A percentile compares a stretch with the other conserved stretches of the same genome.
Evolutionary conservation across 140 eudicot genomes (phyloP).

Genomic region (Cichorium intybus): DNA sequence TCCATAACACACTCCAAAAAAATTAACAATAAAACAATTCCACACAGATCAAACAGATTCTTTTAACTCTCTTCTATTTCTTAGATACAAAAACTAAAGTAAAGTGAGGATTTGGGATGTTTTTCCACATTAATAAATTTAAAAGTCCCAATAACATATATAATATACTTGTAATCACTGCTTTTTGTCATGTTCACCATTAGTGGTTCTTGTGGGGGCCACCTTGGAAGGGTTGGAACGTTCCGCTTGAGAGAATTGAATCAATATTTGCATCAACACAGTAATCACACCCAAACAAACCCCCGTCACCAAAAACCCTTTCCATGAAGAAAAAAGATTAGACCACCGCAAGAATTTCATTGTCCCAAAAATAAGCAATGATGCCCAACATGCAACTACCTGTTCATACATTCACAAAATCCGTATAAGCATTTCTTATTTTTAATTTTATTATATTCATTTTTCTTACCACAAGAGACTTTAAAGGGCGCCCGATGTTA

Average conservation of each 20-base stretch:
- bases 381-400: conserved; percentile 72
- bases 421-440: not conserved
- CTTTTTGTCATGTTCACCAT: conserved; percentile 38
- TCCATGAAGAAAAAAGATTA: conserved; percentile 72
- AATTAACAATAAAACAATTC: not conserved
- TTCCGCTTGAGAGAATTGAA: conserved; percentile 77
- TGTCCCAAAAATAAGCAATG: conserved; percentile 44
- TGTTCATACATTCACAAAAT: conserved; percentile 20
- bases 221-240: conserved; percentile 74
- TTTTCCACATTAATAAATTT: conserved; percentile 9
- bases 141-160: not conserved
- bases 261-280: conserved; percentile 74
- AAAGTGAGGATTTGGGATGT: conserved; percentile 12
- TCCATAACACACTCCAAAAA: not conserved
- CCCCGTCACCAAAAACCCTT: conserved; percentile 55
- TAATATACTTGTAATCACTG: conserved; percentile 28
- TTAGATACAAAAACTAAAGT: conserved; percentile 27
- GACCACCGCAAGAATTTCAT: conserved; percentile 64
- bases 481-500: conserved; percentile 61
- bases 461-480: conserved; percentile 67
- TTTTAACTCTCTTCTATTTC: conserved; percentile 26
- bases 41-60: not conserved
- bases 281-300: conserved; percentile 47
- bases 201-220: conserved; percentile 37
- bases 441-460: not conserved